Evolutionary conservation across 1,284 basidiomycete species (phyloP), one percentile per base, ranked within the genome.

Genomic region (Entoloma clypeatum): DNA sequence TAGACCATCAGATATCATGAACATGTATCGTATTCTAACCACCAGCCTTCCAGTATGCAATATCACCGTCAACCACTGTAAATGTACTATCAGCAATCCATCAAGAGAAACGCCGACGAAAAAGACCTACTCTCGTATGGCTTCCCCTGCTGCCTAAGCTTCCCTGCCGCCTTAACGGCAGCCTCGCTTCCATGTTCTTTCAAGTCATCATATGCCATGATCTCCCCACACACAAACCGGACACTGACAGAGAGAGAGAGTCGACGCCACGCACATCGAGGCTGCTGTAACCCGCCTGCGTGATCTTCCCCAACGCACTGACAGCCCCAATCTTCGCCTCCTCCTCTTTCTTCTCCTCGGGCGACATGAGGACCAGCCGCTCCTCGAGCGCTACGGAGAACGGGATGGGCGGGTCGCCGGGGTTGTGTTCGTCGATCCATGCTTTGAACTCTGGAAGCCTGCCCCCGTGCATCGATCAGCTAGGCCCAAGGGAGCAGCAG

Each of bases 201-300:
- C 50, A 99, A 72, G 61, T 98, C 96, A 0, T 83, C 81, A 58
- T 85, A 97, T 3, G 82, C 60, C 91, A 98, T 97, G 61, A 99
- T 97, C 68, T 99, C 95, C 67, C 95, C 96, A 57, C 95, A 99
- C n/a, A 99, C 90, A 57, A 99, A 98, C 70, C 96, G 96, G 65
- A n/a, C n/a, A 25, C 34, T n/a, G n/a, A n/a, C n/a, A n/a, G n/a
- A 16, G 4, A 26, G n/a, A 28, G 21, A 39, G 27, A 7, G 13
- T 74, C 86, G 47, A 31, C 4, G 30, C 23, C 7, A 68, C 77
- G 29, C 41, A 89, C 85, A 47, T 94, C 82, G 36, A 97, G 77
- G 56, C 81, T 83, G 17, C 79, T 65, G 59, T 97, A 97, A 35
- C 93, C 93, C 17, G 89, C 86, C 41, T 90, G 88, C 1, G 91